phyloP scores from a whole-genome alignment of 129 eudicot genomes.

The Flaveria linearis region DNA sequence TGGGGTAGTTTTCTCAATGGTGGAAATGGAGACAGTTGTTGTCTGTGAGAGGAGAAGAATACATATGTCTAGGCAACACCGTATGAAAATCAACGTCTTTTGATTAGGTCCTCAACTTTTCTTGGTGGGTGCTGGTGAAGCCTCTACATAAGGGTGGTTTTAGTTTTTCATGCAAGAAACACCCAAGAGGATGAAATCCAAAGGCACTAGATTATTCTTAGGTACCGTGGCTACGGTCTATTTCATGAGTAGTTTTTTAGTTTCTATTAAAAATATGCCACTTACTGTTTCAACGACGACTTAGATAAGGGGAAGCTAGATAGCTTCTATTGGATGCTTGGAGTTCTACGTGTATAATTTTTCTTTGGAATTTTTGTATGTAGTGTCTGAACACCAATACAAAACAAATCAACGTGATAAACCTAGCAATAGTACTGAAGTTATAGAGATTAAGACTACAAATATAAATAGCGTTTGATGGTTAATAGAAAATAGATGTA shows the following conservation, averaged over 20 bases:
- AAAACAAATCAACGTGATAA: slow-evolving; percentile 33
- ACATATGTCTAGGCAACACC: slow-evolving; percentile 11
- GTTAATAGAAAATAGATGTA: no score
- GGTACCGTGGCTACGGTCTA: slow-evolving; percentile 66
- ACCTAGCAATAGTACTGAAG: neutral
- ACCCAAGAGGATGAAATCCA: slow-evolving; percentile 89
- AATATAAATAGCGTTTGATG: neutral
- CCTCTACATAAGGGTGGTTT: slow-evolving; percentile 73
- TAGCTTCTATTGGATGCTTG: slow-evolving; percentile 63
- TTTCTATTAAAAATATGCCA: slow-evolving; percentile 33
- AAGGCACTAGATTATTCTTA: slow-evolving; percentile 68
- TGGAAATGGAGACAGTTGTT: slow-evolving; percentile 66
- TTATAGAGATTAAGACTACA: neutral
- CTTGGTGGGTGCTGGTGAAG: slow-evolving; percentile 85
- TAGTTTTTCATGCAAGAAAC: slow-evolving; percentile 83
- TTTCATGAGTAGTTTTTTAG: slow-evolving; percentile 63
- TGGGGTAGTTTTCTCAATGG: slow-evolving; percentile 56
- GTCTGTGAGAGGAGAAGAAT: slow-evolving; percentile 54
- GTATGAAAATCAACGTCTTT: slow-evolving; percentile 43
- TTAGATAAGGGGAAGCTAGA: slow-evolving; percentile 52
- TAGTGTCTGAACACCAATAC: slow-evolving; percentile 51
- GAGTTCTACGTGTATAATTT: slow-evolving; percentile 32
- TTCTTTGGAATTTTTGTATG: slow-evolving; percentile 28
- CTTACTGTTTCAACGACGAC: slow-evolving; percentile 57
- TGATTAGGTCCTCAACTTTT: slow-evolving; percentile 52